Evolutionary conservation across 2,329 filamentous ascomycete species (phyloP).

Genomic region (Aspergillus ruber): DNA sequence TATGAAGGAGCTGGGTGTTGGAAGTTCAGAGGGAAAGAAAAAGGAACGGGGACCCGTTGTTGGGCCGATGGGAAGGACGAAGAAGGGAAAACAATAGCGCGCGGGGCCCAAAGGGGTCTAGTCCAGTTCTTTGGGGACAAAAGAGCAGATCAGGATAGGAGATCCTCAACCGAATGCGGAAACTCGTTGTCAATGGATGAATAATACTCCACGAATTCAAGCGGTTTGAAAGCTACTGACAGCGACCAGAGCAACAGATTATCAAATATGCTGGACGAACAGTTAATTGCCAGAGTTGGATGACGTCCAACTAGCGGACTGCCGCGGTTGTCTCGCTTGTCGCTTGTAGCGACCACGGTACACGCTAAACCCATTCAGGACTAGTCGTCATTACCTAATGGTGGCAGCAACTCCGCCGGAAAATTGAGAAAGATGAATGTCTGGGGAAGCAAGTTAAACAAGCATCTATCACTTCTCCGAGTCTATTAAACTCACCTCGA

Average conservation of each 20-base stretch:
- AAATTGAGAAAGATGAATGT: background rate
- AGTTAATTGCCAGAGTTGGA: background rate
- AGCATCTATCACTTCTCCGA: too few species aligned
- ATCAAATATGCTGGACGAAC: background rate
- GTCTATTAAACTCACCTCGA: background rate
- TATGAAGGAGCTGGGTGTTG: background rate
- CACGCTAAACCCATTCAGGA: background rate
- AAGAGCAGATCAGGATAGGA: background rate
- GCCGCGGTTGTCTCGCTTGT: background rate
- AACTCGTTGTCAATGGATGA: background rate
- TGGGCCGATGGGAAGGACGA: constrained; percentile 5
- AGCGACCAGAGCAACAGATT: too few species aligned
- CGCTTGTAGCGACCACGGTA: background rate
- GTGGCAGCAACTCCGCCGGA: background rate
- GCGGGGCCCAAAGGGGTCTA: constrained; percentile 25
- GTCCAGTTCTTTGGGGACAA: constrained; percentile 12
- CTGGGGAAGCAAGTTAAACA: background rate
- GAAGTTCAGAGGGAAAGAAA: constrained; percentile 1
- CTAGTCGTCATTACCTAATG: background rate
- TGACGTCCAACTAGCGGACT: background rate
- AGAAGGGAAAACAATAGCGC: constrained; percentile 27
- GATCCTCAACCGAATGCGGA: too few species aligned
- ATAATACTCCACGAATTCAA: background rate
- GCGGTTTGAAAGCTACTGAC: background rate
- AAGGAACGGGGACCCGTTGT: constrained; percentile 14